Conservation (phyloP, 495 filamentous ascomycete genomes). For the Podospora fimiseda region DNA sequence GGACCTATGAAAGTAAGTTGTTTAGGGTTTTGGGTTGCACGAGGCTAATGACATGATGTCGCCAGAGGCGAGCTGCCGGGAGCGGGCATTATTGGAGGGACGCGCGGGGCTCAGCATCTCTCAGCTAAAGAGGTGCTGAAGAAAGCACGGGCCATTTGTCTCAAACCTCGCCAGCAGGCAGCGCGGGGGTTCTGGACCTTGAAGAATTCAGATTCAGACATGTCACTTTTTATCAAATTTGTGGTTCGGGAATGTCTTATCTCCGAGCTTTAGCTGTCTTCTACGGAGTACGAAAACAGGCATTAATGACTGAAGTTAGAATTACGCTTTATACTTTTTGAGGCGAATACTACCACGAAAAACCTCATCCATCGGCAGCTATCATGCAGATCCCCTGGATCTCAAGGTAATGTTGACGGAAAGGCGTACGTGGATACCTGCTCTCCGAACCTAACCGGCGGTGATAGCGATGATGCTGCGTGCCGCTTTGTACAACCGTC, state of each 20-base stretch:
- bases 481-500: neutral
- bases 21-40: constrained; percentile 1
- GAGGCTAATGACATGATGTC: constrained; percentile 14
- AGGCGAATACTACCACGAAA: too few relatives aligned
- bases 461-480: too few relatives aligned
- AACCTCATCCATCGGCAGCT: too few relatives aligned
- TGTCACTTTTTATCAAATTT: neutral
- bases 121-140: neutral
- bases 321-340: neutral
- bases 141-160: neutral
- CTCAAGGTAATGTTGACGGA: neutral
- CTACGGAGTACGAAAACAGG: too few relatives aligned
- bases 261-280: neutral
- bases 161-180: too few relatives aligned
- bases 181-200: too few relatives aligned
- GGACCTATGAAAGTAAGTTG: neutral
- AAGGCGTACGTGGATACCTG: neutral
- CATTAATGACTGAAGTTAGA: too few relatives aligned
- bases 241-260: neutral
- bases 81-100: constrained; percentile 2
- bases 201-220: too few relatives aligned
- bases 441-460: neutral
- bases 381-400: too few relatives aligned
- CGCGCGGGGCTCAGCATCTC: neutral
- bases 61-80: constrained; percentile 1